Base-by-base conservation (phyloP, 2,329 filamentous ascomycete genomes). In the Colletotrichum karsti region DNA sequence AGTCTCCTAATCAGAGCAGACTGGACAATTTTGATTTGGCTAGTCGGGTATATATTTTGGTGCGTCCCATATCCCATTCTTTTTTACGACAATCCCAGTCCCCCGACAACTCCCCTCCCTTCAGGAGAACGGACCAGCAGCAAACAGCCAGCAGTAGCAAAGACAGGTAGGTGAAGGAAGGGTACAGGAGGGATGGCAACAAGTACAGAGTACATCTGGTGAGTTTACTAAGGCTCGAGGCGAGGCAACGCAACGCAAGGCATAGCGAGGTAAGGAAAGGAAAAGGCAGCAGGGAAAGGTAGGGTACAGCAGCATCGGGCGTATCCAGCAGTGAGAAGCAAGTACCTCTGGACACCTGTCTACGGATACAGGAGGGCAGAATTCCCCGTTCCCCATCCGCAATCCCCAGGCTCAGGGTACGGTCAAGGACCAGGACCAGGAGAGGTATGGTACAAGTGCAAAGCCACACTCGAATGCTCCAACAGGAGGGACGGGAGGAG, bases 1-100 rank as follows among this genome's bases (percentile, higher is more conserved):
- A 58, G 64, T 58, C 44, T 58, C n/a, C n/a, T n/a, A n/a, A n/a
- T n/a, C n/a, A n/a, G 64, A 41, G 20, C 46, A 53, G 55, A 35
- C 51, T 53, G 44, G 37, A 46, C 30, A 54, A 67, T 35, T 63
- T 64, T 67, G 60, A 58, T 54, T 64, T 58, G 51, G 42, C 58
- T 56, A 33, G 53, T 50, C 63, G 59, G 50, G 60, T 20, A 64
- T 57, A 63, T 58, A 48, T 64, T 64, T 67, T 67, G 64, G 64
- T 67, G 60, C 64, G 60, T 67, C 61, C 60, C 60, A 64, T 67
- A 64, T 67, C 28, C 37, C 60, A 35, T 64, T 64, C 44, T 53
- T 54, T 67, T 54, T 63, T 44, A 53, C 60, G n/a, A 46, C 51
- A 18, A 57, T 51, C 44, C 57, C 44, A 60, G 57, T 58, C 53